Evolutionary conservation across 208 protist genomes (phyloP).

Genomic region (Acanthamoeba culbertsoni): DNA sequence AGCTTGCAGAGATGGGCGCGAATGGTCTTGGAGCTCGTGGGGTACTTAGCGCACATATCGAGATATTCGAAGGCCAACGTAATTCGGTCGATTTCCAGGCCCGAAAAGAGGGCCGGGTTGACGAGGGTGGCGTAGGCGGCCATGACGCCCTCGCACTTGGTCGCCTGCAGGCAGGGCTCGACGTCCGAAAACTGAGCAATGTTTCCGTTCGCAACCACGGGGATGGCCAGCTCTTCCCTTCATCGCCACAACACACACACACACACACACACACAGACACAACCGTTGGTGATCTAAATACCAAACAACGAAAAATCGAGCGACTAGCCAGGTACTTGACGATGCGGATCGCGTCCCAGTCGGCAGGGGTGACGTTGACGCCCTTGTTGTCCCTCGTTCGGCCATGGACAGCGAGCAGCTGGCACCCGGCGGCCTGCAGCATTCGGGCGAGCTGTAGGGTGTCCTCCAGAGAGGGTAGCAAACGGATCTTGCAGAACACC

Average conservation of each 20-base stretch:
- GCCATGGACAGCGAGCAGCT: constrained; percentile 76
- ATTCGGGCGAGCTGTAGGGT: constrained; percentile 70
- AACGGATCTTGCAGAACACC: constrained; percentile 77
- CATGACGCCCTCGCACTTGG: constrained; percentile 24
- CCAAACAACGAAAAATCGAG: neutral
- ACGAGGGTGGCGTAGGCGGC: constrained; percentile 57
- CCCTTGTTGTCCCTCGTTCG: constrained; percentile 76
- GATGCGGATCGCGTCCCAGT: constrained; percentile 72
- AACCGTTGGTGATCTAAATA: neutral
- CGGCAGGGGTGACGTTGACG: constrained; percentile 58
- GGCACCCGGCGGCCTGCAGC: constrained; percentile 67
- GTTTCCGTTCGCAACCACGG: constrained; percentile 78
- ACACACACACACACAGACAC: neutral
- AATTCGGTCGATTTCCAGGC: neutral
- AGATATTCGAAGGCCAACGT: constrained; percentile 71
- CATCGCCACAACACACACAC: neutral
- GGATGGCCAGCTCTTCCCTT: constrained; percentile 71
- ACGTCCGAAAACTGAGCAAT: constrained; percentile 69
- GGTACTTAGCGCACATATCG: constrained; percentile 57
- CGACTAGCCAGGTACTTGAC: constrained; percentile 52
- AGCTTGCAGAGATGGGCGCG: constrained; percentile 37
- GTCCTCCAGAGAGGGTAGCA: constrained; percentile 63
- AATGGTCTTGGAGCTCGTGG: neutral
- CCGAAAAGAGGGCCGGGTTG: constrained; percentile 76
- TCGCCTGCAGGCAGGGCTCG: constrained; percentile 67